Percentiles rank a stretch among this genome's conserved stretches.
Evolutionary conservation across 116 monocot genomes (phyloP).

Genomic region (Zostera marina): DNA sequence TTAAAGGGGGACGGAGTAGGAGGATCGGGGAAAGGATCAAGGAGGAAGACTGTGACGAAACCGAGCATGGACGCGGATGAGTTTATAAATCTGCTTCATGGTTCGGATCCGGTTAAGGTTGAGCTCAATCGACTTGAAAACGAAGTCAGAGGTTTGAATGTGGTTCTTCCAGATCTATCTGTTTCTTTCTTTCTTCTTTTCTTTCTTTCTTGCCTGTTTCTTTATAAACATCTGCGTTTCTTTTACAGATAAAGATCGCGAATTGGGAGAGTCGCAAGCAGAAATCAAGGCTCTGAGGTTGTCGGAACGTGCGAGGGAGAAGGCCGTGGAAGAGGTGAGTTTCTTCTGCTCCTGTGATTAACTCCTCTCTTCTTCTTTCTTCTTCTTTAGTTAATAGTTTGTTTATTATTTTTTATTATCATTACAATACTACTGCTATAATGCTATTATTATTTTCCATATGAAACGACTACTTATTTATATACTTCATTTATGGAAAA

Average conservation of each 20-base stretch:
- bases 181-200: neutral
- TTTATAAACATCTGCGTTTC: neutral
- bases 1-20: conserved; percentile 10
- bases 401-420: too few relatives aligned
- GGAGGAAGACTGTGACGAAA: conserved; percentile 22
- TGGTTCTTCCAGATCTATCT: conserved; percentile 3
- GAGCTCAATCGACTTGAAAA: conserved; percentile 87
- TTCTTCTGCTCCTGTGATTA: neutral
- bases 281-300: conserved; percentile 75
- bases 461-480: neutral
- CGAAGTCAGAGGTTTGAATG: conserved; percentile 58
- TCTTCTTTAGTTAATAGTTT: neutral
- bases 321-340: conserved; percentile 85
- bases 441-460: too few relatives aligned
- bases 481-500: neutral
- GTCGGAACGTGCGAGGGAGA: conserved; percentile 72
- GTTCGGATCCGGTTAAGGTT: conserved; percentile 78
- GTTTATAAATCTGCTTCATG: conserved; percentile 67
- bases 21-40: conserved; percentile 9
- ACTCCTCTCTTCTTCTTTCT: neutral
- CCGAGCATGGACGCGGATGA: conserved; percentile 56
- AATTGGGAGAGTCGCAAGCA: conserved; percentile 68
- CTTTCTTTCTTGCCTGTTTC: neutral
- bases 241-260: conserved; percentile 67
- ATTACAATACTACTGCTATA: too few relatives aligned